These are phyloP conservation scores for Mikania micrantha DNA, from an alignment of 129 eudicot species.

Conservation along the genomic window DNA sequence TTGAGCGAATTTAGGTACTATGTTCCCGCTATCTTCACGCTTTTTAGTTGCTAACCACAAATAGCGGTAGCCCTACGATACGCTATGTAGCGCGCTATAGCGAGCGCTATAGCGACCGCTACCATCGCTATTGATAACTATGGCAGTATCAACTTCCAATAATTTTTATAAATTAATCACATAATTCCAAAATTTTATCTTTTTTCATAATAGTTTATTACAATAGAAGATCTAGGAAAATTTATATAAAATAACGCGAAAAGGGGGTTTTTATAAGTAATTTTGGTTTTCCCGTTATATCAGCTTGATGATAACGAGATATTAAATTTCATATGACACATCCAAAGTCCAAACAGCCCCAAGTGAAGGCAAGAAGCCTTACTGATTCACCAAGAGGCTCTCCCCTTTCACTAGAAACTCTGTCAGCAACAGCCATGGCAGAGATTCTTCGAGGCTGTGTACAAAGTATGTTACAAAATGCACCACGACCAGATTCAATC, in stretches of 20 bases:
- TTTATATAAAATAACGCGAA: neutral
- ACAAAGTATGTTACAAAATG: slow-evolving; percentile 90
- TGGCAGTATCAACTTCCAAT: neutral
- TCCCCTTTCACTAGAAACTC: slow-evolving; percentile 98
- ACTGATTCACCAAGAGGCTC: slow-evolving; percentile 99
- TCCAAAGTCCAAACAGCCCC: neutral
- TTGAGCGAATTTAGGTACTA: no score
- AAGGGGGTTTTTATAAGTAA: neutral
- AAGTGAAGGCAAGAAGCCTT: slow-evolving; percentile 23
- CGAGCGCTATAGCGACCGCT: no score
- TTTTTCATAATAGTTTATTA: neutral
- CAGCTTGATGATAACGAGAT: neutral
- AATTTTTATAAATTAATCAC: neutral
- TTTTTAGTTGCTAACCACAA: no score
- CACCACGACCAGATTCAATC: slow-evolving; percentile 98
- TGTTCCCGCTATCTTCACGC: no score
- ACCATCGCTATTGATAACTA: no score
- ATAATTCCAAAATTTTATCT: neutral
- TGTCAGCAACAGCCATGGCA: slow-evolving; percentile 92
- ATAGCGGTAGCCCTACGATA: no score
- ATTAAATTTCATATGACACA: neutral
- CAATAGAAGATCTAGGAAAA: neutral
- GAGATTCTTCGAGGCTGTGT: slow-evolving; percentile 99
- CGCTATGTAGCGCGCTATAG: no score
- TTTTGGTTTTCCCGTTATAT: neutral